Evolutionary conservation across 2,329 filamentous ascomycete genomes (phyloP), one percentile per base, ranked within the genome.

Genomic region (Chrysosporium keratinophilum): DNA sequence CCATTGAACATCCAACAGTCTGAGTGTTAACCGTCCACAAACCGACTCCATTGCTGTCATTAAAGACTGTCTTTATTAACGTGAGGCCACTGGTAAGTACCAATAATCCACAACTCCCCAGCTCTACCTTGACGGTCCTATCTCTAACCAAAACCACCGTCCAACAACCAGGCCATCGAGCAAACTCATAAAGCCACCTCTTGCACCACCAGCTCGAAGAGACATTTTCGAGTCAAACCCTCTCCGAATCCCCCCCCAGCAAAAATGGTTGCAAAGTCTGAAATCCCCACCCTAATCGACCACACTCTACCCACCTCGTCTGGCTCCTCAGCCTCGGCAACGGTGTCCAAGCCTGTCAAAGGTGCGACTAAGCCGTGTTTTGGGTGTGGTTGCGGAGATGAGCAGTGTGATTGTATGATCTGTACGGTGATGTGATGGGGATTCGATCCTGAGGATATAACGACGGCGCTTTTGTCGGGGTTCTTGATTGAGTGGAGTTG

Each of bases 391-490:
- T 71, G 69, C 31, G 68, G 69, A 5, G 69, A 68, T 56, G 68
- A 69, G 46, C 68, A 69, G 37, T 71, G 69, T 34, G 69, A 71
- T 55, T 70, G 67, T 52, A 69, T 68, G 48, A 67, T 71, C 52
- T 71, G 69, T 55, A 66, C 63, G 10, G 67, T 71, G 53, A 71
- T 71, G 69, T 71, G 61, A 67, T 9, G 3, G 34, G 40, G 20
- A 42, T 31, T 7, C 6, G 42, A n/a, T 28, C 7, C 3, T 12
- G 48, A 20, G n/a, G 19, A 37, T 37, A 35, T 31, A 4, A n/a
- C 15, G 23, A 20, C 12, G 9, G 44, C 9, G n/a, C n/a, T n/a
- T n/a, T 11, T 47, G 23, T 12, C 23, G 14, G n/a, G 41, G 23
- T 28, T 28, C 17, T 44, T 44, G 41, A 7, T 44, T n/a, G 23